Base-by-base conservation (phyloP, 169 alveolate species). In the Perkinsus olseni region DNA sequence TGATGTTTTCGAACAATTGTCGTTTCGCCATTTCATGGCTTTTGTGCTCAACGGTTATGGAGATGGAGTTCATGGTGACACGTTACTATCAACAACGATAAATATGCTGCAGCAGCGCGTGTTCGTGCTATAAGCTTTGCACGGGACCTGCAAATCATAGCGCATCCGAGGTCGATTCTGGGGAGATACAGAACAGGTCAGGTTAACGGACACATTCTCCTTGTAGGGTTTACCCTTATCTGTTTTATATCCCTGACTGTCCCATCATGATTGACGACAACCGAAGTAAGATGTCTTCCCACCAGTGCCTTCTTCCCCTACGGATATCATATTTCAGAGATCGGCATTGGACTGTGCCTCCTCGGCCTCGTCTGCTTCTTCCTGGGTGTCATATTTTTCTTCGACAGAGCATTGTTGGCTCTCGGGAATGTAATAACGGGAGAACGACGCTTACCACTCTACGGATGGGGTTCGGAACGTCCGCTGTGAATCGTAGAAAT, bases 321-420 rank as follows among this genome's bases (percentile, higher is more conserved):
- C 34, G 31, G 34, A 24, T 62, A 13, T 40, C 28, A 6, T 28
- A 13, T 62, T 24, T 62, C 82, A 62, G 82, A 94, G 94, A 93
- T 94, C 94, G 96, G 96, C 36, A 94, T 94, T 74, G 96, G 95
- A 82, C 94, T 94, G 74, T 93, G 95, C 92, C 90, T 92, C 92
- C 91, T 94, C 90, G 96, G 96, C 51, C 94, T 93, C 91, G 74
- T 92, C 51, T 82, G 93, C 28, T 94, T 94, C 6, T 50, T 74
- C 38, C 92, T 93, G n/a, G 96, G 96, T 50, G 91, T 94, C 36
- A 37, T 93, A 17, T 90, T 94, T 28, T 91, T 94, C 38, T 82
- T 94, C 38, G 96, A 94, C 24, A 93, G 96, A 38, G 96, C 95
- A 20, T 51, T 94, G 74, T 92, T 94, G 38, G 91, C 95, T 34